Base-by-base conservation (phyloP, 225 moss, liverwort and hornwort species). In the Pleurozium schreberi region DNA sequence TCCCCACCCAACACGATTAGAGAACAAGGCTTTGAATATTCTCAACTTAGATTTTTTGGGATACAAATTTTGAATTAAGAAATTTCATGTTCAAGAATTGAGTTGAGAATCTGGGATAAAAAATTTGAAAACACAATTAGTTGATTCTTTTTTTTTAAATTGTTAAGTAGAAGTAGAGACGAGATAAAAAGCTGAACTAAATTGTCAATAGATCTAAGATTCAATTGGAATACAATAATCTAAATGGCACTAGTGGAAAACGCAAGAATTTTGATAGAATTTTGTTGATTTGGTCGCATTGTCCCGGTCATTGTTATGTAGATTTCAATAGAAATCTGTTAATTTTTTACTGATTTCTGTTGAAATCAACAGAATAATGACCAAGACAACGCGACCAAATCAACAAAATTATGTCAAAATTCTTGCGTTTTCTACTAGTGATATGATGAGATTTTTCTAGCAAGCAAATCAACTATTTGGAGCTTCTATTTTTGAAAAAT, bases 1-100 rank as follows among this genome's bases (percentile, higher is more conserved):
- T 18, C 1, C 18, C 1, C 18, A 47, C 2, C 18, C 18, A 6
- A 4, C 0, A 6, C 10, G 1, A 18, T 2, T 31, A 18, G 11
- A 47, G 31, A 30, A 47, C 0, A 18, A 47, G 47, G 6, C 74
- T 47, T 18, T 74, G 18, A 73, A 45, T 45, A 2, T 15, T 45
- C 3, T 45, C 45, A 30, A 28, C 6, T 73, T 6, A 10, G 17
- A 8, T 5, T 16, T 15, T 22, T 25, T 26, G 25, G 4, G 2
- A 26, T 42, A 70, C 14, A 26, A 25, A 42, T 42, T 42, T 14
- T 42, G 14, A 70, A 19, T 40, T 3, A 14, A 14, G 42, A 21
- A 6, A 3, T 6, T 25, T 14, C 15, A 27, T 43, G 8, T 9
- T 9, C 1, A 1, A 42, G 1, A 43, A 43, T 71, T 27, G 12